Conservation (phyloP, 2,329 filamentous ascomycete species). For the Neospermospora avenae region DNA sequence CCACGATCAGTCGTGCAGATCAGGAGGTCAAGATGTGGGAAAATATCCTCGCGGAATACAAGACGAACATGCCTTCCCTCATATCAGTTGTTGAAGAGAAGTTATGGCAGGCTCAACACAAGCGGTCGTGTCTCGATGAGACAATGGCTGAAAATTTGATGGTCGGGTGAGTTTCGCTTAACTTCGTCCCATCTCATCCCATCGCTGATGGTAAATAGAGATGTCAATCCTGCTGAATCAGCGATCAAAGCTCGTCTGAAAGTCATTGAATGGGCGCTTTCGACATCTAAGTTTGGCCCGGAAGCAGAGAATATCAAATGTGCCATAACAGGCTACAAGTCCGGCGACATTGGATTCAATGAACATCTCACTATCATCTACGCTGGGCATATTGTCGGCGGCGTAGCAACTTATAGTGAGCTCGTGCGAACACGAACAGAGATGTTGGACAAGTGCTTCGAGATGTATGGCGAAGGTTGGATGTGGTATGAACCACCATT, state of each 20-base stretch:
- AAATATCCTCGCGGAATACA: constrained; percentile 11
- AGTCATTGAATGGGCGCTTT: constrained; percentile 34
- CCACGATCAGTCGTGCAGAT: constrained; percentile 16
- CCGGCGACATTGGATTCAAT: constrained; percentile 41
- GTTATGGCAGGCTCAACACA: constrained; percentile 10
- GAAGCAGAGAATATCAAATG: constrained; percentile 42
- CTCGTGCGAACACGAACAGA: constrained; percentile 40
- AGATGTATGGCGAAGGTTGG: constrained; percentile 40
- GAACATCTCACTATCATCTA: constrained; percentile 42
- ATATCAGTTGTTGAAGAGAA: constrained; percentile 12
- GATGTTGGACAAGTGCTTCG: constrained; percentile 40
- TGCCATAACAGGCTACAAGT: constrained; percentile 42
- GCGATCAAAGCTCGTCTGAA: constrained; percentile 36
- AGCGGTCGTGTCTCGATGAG: constrained; percentile 30
- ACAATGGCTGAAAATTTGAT: constrained; percentile 35
- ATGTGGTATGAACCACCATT: constrained; percentile 47
- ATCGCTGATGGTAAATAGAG: constrained; percentile 17
- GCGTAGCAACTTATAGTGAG: constrained; percentile 37
- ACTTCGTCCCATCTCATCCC: neutral
- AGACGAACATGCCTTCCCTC: constrained; percentile 12
- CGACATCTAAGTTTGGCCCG: constrained; percentile 35
- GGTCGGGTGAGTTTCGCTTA: constrained; percentile 23
- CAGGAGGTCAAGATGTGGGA: constrained; percentile 20
- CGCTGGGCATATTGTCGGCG: constrained; percentile 42
- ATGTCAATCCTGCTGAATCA: constrained; percentile 19